Conservation (phyloP, 1,139 yeast species). For the Hyphopichia khmerensis region DNA sequence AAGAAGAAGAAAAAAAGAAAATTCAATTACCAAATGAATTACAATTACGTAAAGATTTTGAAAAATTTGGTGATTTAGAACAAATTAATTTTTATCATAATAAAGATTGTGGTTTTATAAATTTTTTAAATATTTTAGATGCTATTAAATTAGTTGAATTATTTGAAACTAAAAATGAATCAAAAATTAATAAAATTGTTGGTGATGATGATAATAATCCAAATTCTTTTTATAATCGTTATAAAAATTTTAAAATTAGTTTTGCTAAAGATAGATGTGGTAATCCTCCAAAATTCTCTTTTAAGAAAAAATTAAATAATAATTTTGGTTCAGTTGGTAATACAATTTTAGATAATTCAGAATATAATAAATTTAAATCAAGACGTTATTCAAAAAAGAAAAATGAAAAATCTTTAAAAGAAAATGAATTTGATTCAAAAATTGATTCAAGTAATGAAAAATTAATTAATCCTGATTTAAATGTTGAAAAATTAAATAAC, state of each 20-base stretch:
- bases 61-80: constrained; percentile 42
- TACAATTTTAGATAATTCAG: constrained; percentile 1
- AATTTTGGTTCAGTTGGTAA: neutral
- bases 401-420: constrained; percentile 3
- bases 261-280: constrained; percentile 52
- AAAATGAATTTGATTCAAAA: neutral
- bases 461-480: neutral
- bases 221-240: constrained; percentile 38
- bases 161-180: constrained; percentile 24
- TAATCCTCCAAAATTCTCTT: constrained; percentile 45
- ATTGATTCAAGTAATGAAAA: neutral
- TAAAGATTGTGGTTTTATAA: constrained; percentile 47
- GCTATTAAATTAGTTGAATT: constrained; percentile 37
- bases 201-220: constrained; percentile 16
- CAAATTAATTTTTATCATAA: constrained; percentile 48
- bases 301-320: constrained; percentile 26
- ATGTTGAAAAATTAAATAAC: no score
- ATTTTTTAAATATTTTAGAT: constrained; percentile 40
- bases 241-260: constrained; percentile 39
- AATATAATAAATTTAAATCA: constrained; percentile 4
- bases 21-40: constrained; percentile 38
- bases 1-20: constrained; percentile 10
- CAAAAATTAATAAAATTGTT: constrained; percentile 17
- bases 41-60: constrained; percentile 39
- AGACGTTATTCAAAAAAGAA: constrained; percentile 5